Base-by-base conservation (phyloP, 139 green algal genomes). In the Picochlorum sp. region DNA sequence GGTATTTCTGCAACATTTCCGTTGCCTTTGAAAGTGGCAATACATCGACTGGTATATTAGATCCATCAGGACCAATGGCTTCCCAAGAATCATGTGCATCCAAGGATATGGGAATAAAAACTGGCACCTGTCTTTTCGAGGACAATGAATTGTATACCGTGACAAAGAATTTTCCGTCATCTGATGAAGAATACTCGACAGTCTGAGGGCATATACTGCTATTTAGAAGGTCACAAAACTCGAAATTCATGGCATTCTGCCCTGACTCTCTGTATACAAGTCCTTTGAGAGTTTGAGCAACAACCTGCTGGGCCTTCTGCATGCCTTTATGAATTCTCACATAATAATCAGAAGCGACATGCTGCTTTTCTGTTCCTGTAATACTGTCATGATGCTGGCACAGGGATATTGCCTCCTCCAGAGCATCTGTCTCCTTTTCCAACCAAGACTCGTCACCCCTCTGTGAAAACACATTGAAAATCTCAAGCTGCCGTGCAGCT, bases 341-440 rank as follows among this genome's bases (percentile, higher is more conserved):
- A 54, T 76, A 60, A 70, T 96, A 96, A 67, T 96, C 89, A 59
- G 87, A 70, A 9, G 82, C 78, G 45, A 96, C 90, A 34, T 86
- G 80, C 77, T 94, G 83, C 76, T 90, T 94, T 7, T 72, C 79
- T 14, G 89, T 96, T 58, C 89, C 89, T 13, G 82, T 89, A 63
- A 95, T 77, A 45, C 68, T 73, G 64, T 96, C 89, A 67, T 96
- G 89, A 71, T 96, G 89, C 79, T 95, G 87, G 47, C 66, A 56
- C 34, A 94, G 59, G 1, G 72, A 52, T 52, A 91, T 65, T 4
- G 81, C 86, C 54, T 80, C 75, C 65, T 89, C 85, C 44, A 92
- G 71, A 3, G 47, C 24, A 4, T 75, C 63, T 7, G 71, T 77
- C 52, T 57, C 68, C n/a, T 41, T 41, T 41, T 41, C 34, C 34